phyloP scores from a whole-genome alignment of 2,329 filamentous ascomycete genomes.

The Neopestalotiopsis clavispora region DNA sequence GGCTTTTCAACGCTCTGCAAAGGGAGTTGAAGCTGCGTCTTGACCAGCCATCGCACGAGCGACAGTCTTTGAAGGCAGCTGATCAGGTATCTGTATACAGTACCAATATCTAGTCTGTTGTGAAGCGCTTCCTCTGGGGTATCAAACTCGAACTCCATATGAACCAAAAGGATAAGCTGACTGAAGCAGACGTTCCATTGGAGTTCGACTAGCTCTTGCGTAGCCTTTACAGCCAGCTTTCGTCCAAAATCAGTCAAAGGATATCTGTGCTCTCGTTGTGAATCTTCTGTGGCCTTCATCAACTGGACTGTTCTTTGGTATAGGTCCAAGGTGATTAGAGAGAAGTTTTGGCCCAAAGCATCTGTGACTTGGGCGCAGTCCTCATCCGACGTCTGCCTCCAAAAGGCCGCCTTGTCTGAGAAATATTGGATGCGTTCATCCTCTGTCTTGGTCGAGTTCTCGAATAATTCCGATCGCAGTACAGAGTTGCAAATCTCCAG shows the following conservation, averaged over 20 bases:
- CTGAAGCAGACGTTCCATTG: slow-evolving; percentile 80
- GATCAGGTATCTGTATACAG: slow-evolving; percentile 72
- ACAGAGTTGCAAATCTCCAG: slow-evolving; percentile 70
- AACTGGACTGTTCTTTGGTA: slow-evolving; percentile 58
- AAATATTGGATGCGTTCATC: slow-evolving; percentile 78
- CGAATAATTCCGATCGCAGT: slow-evolving; percentile 74
- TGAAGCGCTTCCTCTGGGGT: slow-evolving; percentile 70
- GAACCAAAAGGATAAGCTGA: slow-evolving; percentile 80
- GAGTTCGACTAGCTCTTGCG: slow-evolving; percentile 77
- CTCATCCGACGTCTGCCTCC: slow-evolving; percentile 80
- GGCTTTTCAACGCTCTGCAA: slow-evolving; percentile 46
- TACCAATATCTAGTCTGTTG: slow-evolving; percentile 66
- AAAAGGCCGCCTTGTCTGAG: slow-evolving; percentile 79
- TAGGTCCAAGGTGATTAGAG: slow-evolving; percentile 57
- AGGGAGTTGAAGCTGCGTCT: slow-evolving; percentile 59
- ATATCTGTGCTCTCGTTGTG: slow-evolving; percentile 37
- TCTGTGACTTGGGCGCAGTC: slow-evolving; percentile 74
- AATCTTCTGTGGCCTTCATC: slow-evolving; percentile 51
- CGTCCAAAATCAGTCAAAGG: slow-evolving; percentile 78
- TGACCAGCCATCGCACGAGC: slow-evolving; percentile 72
- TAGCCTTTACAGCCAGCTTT: slow-evolving; percentile 74
- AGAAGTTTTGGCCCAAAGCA: slow-evolving; percentile 70
- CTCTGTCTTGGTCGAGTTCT: slow-evolving; percentile 72
- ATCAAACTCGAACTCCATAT: slow-evolving; percentile 84
- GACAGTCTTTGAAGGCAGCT: slow-evolving; percentile 75